A percentile compares a stretch with the other conserved stretches of the same genome.
Evolutionary conservation across 495 filamentous ascomycete genomes (phyloP).

Genomic region (Delitschia confertaspora): DNA sequence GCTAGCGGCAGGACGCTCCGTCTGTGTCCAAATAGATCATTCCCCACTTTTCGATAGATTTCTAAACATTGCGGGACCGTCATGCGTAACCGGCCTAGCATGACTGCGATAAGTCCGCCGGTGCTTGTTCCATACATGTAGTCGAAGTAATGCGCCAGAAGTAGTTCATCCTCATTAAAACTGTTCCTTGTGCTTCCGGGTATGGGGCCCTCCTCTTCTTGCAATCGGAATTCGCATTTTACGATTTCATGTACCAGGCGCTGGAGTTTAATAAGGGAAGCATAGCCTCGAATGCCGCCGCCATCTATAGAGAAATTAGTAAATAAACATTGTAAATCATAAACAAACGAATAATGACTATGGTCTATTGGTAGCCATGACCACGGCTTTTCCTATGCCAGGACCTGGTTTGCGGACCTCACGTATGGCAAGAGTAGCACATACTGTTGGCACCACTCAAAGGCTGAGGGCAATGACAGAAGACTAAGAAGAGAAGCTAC

Average conservation of each 20-base stretch:
- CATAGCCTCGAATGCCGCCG: constrained; percentile 38
- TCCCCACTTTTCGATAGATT: constrained; percentile 41
- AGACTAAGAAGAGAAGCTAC: constrained; percentile 1
- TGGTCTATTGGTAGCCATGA: too few relatives aligned
- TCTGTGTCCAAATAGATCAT: constrained; percentile 39
- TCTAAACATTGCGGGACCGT: constrained; percentile 43
- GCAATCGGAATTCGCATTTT: constrained; percentile 32
- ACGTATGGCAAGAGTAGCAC: too few relatives aligned
- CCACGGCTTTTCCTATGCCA: too few relatives aligned
- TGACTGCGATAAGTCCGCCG: constrained; percentile 45
- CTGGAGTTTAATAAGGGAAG: constrained; percentile 35
- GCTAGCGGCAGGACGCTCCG: constrained; percentile 32
- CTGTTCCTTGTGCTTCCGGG: constrained; percentile 1
- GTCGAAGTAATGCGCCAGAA: constrained; percentile 44
- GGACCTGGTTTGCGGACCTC: too few relatives aligned
- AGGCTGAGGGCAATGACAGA: too few relatives aligned
- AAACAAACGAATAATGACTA: too few relatives aligned
- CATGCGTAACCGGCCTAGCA: constrained; percentile 47
- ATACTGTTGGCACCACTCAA: constrained; percentile 20
- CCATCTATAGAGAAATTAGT: constrained; percentile 31
- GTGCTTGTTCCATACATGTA: constrained; percentile 40
- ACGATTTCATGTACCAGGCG: constrained; percentile 37
- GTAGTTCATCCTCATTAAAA: constrained; percentile 32
- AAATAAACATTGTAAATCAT: too few relatives aligned
- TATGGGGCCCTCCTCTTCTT: constrained; percentile 27